Evolutionary conservation across 805 yeast genomes (phyloP).

Genomic region (Metschnikowia drakensbergensis): DNA sequence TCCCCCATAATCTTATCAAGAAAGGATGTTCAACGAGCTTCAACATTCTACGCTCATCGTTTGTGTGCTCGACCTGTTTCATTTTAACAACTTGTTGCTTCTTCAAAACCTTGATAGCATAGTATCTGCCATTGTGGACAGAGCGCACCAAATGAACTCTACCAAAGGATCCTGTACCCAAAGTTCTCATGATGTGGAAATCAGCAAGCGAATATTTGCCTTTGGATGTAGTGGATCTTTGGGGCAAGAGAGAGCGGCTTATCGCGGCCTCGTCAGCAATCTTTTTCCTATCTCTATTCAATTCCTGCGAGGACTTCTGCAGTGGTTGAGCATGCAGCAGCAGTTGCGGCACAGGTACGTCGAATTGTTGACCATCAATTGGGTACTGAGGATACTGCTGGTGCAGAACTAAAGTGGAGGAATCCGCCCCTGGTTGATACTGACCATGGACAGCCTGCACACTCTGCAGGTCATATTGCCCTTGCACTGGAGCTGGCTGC

Average conservation of each 20-base stretch:
- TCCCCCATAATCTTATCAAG: slow-evolving; percentile 64
- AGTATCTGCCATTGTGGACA: slow-evolving; percentile 55
- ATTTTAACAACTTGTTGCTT: slow-evolving; percentile 55
- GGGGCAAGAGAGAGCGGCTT: slow-evolving; percentile 19
- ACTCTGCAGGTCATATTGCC: slow-evolving; percentile 5
- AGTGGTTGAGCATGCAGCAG: slow-evolving; percentile 2
- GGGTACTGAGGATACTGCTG: slow-evolving; percentile 5
- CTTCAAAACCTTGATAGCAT: slow-evolving; percentile 57
- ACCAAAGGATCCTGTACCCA: slow-evolving; percentile 62
- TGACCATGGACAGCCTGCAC: background rate
- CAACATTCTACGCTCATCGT: slow-evolving; percentile 58
- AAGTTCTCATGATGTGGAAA: slow-evolving; percentile 52
- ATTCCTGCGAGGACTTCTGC: slow-evolving; percentile 9
- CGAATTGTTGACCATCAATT: background rate
- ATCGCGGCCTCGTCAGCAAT: slow-evolving; percentile 15
- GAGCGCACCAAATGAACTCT: slow-evolving; percentile 56
- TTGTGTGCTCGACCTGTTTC: slow-evolving; percentile 63
- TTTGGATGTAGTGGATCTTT: slow-evolving; percentile 34
- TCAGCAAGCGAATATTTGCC: slow-evolving; percentile 56
- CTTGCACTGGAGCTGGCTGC: background rate
- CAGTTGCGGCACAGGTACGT: background rate
- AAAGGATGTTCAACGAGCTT: slow-evolving; percentile 58
- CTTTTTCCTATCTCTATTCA: slow-evolving; percentile 1
- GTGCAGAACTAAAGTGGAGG: slow-evolving; percentile 1
- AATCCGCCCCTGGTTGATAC: background rate